These are phyloP conservation scores for Chlamydomonas urium DNA, from an alignment of 139 green algal genomes.

Conservation along the genomic window DNA sequence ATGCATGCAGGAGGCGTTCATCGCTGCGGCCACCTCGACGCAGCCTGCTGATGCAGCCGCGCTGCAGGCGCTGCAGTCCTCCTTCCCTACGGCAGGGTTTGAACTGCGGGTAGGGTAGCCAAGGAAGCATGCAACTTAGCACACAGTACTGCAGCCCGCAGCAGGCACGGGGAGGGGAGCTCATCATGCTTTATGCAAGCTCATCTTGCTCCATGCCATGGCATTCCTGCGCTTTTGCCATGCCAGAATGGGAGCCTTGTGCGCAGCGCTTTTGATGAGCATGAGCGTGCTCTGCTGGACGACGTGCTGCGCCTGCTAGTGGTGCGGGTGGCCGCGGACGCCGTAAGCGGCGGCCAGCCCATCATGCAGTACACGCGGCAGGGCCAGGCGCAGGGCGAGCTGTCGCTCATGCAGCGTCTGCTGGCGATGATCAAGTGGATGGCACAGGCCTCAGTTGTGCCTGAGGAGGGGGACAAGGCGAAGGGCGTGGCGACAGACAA, in stretches of 20 bases:
- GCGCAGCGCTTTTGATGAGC: not conserved
- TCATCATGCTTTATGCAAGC: not conserved
- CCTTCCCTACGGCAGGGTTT: constrained; percentile 1
- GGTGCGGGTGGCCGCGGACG: not conserved
- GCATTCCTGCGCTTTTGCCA: not conserved
- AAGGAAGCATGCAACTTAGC: not conserved
- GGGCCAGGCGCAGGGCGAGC: not conserved
- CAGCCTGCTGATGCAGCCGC: not conserved
- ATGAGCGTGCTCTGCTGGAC: constrained; percentile 1
- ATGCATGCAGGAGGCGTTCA: constrained; percentile 1
- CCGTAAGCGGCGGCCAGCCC: not conserved
- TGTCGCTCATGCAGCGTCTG: not conserved
- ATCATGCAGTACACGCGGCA: constrained; percentile 3
- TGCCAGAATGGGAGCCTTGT: not conserved
- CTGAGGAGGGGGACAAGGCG: not conserved
- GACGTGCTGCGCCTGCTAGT: not conserved
- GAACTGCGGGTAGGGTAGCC: not conserved
- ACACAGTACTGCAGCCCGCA: no score
- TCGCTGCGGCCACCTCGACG: not conserved
- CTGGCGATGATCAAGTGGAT: constrained; percentile 13
- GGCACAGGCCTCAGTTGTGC: not conserved
- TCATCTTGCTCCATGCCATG: not conserved
- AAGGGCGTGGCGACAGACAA: not conserved
- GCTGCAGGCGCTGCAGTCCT: not conserved
- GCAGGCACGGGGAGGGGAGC: no score